phyloP scores from a whole-genome alignment of 176 grass and related monocot species.

The Poa pratensis region DNA sequence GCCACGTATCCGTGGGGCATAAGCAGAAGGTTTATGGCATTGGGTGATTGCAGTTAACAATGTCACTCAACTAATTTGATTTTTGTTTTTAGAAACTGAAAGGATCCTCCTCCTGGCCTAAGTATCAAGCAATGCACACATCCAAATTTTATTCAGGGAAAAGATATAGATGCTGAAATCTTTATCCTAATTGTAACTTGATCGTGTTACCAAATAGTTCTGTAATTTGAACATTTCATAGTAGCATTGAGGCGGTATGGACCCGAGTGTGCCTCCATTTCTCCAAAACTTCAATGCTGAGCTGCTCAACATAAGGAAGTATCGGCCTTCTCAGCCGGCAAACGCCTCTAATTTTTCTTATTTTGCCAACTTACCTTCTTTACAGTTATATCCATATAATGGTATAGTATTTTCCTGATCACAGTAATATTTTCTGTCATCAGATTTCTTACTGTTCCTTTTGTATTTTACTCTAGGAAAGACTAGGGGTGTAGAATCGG shows the following conservation, averaged over 20 bases:
- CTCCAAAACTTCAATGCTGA: neutral
- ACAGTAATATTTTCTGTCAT: neutral
- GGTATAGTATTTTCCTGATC: constrained; percentile 7
- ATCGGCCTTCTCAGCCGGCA: neutral
- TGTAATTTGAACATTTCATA: constrained; percentile 25
- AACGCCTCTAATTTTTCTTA: neutral
- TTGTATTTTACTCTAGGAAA: neutral
- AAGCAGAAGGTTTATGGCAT: constrained; percentile 29
- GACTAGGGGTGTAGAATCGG: neutral
- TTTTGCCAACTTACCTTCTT: neutral
- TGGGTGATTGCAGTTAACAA: constrained; percentile 28
- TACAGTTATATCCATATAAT: neutral
- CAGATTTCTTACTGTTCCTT: neutral
- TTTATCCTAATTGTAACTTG: neutral
- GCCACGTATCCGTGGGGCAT: constrained; percentile 18
- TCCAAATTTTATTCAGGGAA: too few relatives aligned
- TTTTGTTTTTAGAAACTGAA: too few relatives aligned
- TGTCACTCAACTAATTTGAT: constrained; percentile 3
- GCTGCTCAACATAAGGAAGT: constrained; percentile 21
- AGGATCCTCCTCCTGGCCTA: too few relatives aligned
- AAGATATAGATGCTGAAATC: too few relatives aligned
- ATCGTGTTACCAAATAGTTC: neutral
- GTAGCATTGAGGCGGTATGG: neutral
- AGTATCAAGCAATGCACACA: too few relatives aligned
- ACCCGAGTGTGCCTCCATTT: neutral